Conservation (phyloP, 2,329 filamentous ascomycete genomes). For the Talaromyces sp. region DNA sequence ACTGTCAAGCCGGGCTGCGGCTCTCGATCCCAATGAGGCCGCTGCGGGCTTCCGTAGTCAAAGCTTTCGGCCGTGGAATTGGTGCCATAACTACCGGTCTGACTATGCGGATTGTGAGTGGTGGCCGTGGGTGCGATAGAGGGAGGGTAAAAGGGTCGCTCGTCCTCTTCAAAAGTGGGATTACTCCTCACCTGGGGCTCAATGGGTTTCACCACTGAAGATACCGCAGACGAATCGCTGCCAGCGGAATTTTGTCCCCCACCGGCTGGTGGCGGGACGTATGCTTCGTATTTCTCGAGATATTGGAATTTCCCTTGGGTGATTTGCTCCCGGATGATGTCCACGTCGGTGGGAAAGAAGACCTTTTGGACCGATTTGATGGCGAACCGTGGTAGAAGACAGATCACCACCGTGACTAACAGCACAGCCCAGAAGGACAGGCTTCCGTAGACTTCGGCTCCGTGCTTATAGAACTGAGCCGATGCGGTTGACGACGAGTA, state of each 20-base stretch:
- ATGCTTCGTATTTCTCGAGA: slow-evolving; percentile 49
- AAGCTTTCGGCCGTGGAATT: slow-evolving; percentile 63
- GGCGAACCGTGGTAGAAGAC: slow-evolving; percentile 79
- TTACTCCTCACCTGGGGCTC: slow-evolving; percentile 55
- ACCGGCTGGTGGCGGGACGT: slow-evolving; percentile 38
- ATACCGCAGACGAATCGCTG: slow-evolving; percentile 37
- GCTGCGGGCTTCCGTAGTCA: slow-evolving; percentile 41
- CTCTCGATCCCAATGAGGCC: slow-evolving; percentile 54
- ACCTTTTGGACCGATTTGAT: slow-evolving; percentile 89
- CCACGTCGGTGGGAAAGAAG: slow-evolving; percentile 86
- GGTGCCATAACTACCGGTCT: slow-evolving; percentile 90
- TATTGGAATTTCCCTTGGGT: slow-evolving; percentile 76
- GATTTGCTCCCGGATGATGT: slow-evolving; percentile 92
- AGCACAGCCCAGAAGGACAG: slow-evolving; percentile 84
- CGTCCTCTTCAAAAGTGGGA: slow-evolving; percentile 74
- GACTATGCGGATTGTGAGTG: slow-evolving; percentile 75
- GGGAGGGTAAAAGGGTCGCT: slow-evolving; percentile 87
- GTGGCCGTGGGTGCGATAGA: slow-evolving; percentile 72
- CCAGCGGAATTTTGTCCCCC: slow-evolving; percentile 15
- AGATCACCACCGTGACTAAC: slow-evolving; percentile 72
- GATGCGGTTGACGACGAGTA: slow-evolving; percentile 62
- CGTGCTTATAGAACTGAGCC: slow-evolving; percentile 69
- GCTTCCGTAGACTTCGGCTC: slow-evolving; percentile 70
- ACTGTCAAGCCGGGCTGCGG: slow-evolving; percentile 60
- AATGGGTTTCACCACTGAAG: slow-evolving; percentile 42